Evolutionary conservation across 2,329 filamentous ascomycete species (phyloP).

Genomic region (Cryphonectria naterciae): DNA sequence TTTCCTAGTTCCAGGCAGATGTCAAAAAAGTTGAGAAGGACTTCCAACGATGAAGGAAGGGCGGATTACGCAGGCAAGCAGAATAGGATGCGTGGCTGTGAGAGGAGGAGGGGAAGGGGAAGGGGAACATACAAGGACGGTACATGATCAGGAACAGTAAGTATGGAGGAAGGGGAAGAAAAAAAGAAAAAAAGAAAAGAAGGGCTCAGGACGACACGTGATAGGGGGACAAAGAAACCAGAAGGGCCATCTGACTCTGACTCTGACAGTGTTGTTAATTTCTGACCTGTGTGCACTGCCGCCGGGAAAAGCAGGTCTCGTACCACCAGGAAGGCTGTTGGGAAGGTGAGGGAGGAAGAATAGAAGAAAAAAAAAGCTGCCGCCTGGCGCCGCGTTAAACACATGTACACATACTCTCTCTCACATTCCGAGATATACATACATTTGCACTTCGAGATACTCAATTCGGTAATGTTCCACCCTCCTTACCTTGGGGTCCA

Average conservation of each 20-base stretch:
- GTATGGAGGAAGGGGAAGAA: background rate
- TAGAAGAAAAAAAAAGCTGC: background rate
- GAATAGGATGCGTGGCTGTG: conserved; percentile 3
- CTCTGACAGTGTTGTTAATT: background rate
- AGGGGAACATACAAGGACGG: background rate
- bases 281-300: background rate
- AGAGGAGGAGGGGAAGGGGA: background rate
- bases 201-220: background rate
- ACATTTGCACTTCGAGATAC: background rate
- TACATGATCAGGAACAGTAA: background rate
- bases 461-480: background rate
- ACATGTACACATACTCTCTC: too few species aligned
- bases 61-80: background rate
- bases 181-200: background rate
- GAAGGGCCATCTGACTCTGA: background rate
- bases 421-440: background rate
- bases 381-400: background rate
- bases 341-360: background rate
- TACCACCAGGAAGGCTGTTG: background rate
- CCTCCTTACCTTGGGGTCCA: background rate
- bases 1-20: background rate
- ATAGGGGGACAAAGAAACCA: background rate
- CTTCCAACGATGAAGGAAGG: background rate
- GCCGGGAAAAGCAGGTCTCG: background rate
- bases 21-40: background rate